These are phyloP conservation scores for Ogataea haglerorum DNA, from an alignment of 805 yeast species.

Conservation along the genomic window DNA sequence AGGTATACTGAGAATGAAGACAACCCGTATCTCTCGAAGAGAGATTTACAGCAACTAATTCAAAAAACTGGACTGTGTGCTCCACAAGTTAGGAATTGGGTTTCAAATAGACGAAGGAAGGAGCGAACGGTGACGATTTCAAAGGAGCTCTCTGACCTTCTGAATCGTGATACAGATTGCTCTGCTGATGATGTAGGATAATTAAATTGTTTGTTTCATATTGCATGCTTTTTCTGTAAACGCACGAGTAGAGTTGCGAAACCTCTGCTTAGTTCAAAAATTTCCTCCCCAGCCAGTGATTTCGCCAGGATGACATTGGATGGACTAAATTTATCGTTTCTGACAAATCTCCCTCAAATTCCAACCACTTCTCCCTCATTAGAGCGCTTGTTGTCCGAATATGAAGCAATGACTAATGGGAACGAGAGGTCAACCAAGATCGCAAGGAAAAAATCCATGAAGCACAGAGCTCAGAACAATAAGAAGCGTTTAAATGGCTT, in stretches of 20 bases:
- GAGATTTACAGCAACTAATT: slow-evolving; percentile 11
- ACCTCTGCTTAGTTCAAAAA: neutral
- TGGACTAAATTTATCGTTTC: neutral
- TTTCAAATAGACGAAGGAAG: slow-evolving; percentile 16
- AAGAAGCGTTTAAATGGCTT: slow-evolving; percentile 16
- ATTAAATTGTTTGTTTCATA: slow-evolving; percentile 1
- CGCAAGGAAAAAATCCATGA: neutral
- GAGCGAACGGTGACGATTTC: slow-evolving; percentile 10
- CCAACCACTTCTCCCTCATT: neutral
- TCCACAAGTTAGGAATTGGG: slow-evolving; percentile 23
- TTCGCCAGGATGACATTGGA: neutral
- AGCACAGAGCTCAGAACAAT: neutral
- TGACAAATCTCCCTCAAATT: neutral
- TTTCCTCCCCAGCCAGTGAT: neutral
- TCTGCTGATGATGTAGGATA: neutral
- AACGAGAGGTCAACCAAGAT: neutral
- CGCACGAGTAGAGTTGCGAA: slow-evolving; percentile 2
- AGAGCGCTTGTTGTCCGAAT: neutral
- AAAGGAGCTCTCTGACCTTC: slow-evolving; percentile 7
- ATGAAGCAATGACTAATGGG: no score
- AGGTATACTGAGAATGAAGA: slow-evolving; percentile 20
- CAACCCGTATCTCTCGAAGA: slow-evolving; percentile 20
- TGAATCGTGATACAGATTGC: neutral
- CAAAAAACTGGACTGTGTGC: slow-evolving; percentile 13
- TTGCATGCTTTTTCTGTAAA: neutral